A percentile compares a stretch with the other conserved stretches of the same genome.
Evolutionary conservation across 2,329 filamentous ascomycete species (phyloP).

Genomic region (Didymella lethalis): DNA sequence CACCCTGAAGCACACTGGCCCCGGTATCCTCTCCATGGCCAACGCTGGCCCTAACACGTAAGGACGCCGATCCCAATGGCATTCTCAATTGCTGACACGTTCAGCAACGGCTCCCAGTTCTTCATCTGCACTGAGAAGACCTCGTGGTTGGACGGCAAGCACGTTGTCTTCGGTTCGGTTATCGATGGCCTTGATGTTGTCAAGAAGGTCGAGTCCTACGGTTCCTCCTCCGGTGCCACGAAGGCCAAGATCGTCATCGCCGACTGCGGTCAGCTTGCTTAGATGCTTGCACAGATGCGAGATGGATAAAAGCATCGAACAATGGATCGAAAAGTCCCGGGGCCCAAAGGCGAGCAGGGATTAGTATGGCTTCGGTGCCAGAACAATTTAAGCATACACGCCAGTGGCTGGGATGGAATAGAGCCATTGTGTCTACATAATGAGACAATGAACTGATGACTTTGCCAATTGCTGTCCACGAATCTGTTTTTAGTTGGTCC

Average conservation of each 20-base stretch:
- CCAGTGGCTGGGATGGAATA: conserved; percentile 19
- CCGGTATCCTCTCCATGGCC: conserved; percentile 95
- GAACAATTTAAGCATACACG: conserved; percentile 10
- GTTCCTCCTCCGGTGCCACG: conserved; percentile 33
- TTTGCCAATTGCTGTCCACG: conserved; percentile 5
- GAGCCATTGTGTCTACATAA: conserved; percentile 22
- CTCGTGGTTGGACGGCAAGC: conserved; percentile 79
- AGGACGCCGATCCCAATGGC: not conserved
- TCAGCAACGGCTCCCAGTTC: conserved; percentile 96
- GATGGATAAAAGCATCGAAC: conserved; percentile 21
- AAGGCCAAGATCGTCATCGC: conserved; percentile 34
- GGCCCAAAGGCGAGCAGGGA: conserved; percentile 15
- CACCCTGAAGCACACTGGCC: conserved; percentile 85
- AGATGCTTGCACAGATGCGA: conserved; percentile 14
- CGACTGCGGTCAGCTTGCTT: conserved; percentile 37
- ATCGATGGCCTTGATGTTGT: conserved; percentile 38
- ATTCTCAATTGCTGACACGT: not conserved
- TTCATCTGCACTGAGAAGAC: conserved; percentile 95
- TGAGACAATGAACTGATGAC: conserved; percentile 24
- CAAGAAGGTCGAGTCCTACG: conserved; percentile 35
- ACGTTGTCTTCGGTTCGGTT: conserved; percentile 85
- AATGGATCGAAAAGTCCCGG: conserved; percentile 18
- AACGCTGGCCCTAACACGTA: conserved; percentile 77
- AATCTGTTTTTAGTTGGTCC: not conserved
- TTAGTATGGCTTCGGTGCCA: conserved; percentile 21